Conservation (phyloP, 2,329 filamentous ascomycete genomes). For the Blastomyces emzantsi region DNA sequence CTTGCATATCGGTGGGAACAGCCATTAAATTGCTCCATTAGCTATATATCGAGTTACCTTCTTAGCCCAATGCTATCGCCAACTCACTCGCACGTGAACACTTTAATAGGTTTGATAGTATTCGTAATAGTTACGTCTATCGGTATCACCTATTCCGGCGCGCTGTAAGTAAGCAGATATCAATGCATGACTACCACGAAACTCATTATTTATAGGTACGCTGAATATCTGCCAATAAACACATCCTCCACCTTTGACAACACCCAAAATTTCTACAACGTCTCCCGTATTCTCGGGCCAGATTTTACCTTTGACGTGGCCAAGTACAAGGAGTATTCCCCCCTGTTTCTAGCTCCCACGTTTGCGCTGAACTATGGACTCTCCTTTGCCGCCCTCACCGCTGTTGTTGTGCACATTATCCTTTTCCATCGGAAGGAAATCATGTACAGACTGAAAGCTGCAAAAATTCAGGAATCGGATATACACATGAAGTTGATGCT, state of each 20-base stretch:
- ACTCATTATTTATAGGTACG: neutral
- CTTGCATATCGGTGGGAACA: neutral
- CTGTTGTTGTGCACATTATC: conserved; percentile 25
- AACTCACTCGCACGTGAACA: neutral
- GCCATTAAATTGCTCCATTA: neutral
- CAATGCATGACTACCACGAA: neutral
- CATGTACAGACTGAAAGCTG: conserved; percentile 24
- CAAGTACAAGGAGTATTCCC: conserved; percentile 31
- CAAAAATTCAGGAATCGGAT: conserved; percentile 6
- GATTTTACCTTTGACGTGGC: conserved; percentile 26
- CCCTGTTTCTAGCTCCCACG: conserved; percentile 29
- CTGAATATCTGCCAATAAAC: conserved; percentile 26
- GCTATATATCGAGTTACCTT: neutral
- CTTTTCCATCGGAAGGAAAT: conserved; percentile 29
- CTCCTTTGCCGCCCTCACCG: conserved; percentile 30
- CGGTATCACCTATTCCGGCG: neutral
- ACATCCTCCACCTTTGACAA: conserved; percentile 30
- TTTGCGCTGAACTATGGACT: conserved; percentile 31
- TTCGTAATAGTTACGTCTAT: neutral
- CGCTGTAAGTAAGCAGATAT: neutral
- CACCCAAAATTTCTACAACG: conserved; percentile 27
- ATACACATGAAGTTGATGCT: neutral
- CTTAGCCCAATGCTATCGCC: neutral
- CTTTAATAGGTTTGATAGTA: neutral
- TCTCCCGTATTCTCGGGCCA: conserved; percentile 24